These are phyloP conservation scores for Neopestalotiopsis sp. DNA, from an alignment of 2,329 filamentous ascomycete genomes.

Conservation along the genomic window DNA sequence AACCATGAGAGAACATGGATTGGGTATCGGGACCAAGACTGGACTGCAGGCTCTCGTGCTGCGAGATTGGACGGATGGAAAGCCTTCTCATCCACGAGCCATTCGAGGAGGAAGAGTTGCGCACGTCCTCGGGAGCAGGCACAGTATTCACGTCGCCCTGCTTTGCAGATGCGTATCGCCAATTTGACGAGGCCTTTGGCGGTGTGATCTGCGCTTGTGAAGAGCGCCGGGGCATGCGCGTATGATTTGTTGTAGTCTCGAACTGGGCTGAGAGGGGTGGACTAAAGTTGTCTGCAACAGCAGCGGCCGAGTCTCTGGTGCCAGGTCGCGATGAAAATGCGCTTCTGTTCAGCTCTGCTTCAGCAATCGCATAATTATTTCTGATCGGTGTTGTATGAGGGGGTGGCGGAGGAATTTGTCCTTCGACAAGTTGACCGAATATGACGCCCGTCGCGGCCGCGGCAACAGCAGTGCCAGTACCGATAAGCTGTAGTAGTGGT, in stretches of 20 bases:
- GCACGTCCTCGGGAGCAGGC: conserved; percentile 49
- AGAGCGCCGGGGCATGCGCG: conserved; percentile 33
- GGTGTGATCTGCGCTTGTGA: conserved; percentile 45
- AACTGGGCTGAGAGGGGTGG: conserved; percentile 28
- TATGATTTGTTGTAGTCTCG: conserved; percentile 29
- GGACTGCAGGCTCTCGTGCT: conserved; percentile 68
- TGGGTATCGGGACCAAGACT: conserved; percentile 70
- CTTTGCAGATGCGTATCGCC: conserved; percentile 45
- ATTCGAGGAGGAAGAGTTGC: conserved; percentile 66
- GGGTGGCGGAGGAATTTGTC: conserved; percentile 35
- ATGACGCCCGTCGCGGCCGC: conserved; percentile 64
- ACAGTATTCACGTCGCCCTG: conserved; percentile 43
- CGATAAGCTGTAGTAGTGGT: conserved; percentile 56
- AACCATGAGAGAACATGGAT: conserved; percentile 71
- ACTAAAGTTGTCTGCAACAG: conserved; percentile 31
- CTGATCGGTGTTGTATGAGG: conserved; percentile 37
- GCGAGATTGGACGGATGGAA: conserved; percentile 69
- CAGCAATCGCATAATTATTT: conserved; percentile 35
- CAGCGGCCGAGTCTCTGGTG: conserved; percentile 45
- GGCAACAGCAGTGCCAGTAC: conserved; percentile 66
- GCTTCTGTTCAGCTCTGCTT: conserved; percentile 40
- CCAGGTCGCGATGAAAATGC: conserved; percentile 46
- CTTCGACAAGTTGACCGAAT: conserved; percentile 60
- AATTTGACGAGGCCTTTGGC: conserved; percentile 40
- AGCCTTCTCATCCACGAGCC: conserved; percentile 77